Evolutionary conservation across 2,329 filamentous ascomycete genomes (phyloP).

Genomic region (Fusarium goolgardi): DNA sequence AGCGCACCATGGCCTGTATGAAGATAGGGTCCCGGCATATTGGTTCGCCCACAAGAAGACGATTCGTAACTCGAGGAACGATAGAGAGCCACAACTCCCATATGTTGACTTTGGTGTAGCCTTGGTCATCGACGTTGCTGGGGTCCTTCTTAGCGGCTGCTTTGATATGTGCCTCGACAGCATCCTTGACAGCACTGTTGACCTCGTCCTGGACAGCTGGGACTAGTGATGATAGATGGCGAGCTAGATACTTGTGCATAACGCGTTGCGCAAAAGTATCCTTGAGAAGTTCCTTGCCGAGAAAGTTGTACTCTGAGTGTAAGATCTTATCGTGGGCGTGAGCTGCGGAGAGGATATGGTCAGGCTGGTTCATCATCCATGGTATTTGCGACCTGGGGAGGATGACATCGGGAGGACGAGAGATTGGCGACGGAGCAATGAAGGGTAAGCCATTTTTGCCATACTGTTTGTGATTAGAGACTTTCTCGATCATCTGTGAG

Average conservation of each 20-base stretch:
- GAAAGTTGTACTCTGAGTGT: constrained; percentile 57
- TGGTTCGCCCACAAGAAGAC: constrained; percentile 55
- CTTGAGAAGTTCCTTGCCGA: constrained; percentile 51
- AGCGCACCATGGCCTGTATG: constrained; percentile 60
- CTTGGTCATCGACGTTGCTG: constrained; percentile 44
- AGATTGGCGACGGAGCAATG: constrained; percentile 56
- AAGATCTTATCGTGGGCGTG: constrained; percentile 56
- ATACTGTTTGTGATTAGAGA: constrained; percentile 49
- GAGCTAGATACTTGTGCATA: constrained; percentile 58
- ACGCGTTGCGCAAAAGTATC: constrained; percentile 56
- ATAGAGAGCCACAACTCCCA: constrained; percentile 59
- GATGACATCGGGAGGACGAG: constrained; percentile 57
- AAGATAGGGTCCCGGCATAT: constrained; percentile 58
- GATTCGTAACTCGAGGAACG: constrained; percentile 58
- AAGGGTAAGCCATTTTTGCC: constrained; percentile 57
- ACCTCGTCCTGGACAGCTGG: constrained; percentile 58
- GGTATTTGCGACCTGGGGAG: constrained; percentile 57
- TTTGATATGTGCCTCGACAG: constrained; percentile 47
- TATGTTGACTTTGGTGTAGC: constrained; percentile 56
- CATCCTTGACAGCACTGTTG: constrained; percentile 50
- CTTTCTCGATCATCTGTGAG: too few relatives aligned
- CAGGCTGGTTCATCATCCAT: constrained; percentile 63
- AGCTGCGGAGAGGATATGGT: constrained; percentile 55
- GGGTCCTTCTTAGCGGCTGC: constrained; percentile 16
- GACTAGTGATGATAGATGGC: constrained; percentile 54